Percentiles rank a stretch among this genome's conserved stretches.
phyloP scores from a whole-genome alignment of 192 early-diverging fungal species.

The Coemansia sp. region DNA sequence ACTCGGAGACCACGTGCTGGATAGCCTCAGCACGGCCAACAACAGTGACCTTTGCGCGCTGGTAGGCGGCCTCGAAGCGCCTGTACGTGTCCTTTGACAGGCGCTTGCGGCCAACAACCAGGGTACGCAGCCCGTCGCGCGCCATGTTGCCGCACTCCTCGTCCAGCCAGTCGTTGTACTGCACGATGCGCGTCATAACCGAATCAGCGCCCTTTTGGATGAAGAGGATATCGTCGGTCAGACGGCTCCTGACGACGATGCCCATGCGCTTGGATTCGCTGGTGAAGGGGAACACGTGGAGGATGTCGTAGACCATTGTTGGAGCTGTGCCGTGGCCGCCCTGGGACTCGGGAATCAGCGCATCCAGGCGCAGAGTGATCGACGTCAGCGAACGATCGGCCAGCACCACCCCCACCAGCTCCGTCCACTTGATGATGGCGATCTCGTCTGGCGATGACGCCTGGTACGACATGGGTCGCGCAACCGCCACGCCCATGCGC shows the following conservation, averaged over 20 bases:
- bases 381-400: constrained; percentile 72
- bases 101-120: constrained; percentile 86
- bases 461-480: constrained; percentile 73
- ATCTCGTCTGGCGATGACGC: constrained; percentile 97
- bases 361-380: constrained; percentile 64
- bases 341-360: constrained; percentile 23
- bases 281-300: constrained; percentile 99
- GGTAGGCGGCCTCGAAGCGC: constrained; percentile 63
- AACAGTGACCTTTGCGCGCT: constrained; percentile 72
- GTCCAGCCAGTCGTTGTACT: constrained; percentile 95
- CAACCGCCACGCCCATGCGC: constrained; percentile 15
- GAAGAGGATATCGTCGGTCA: constrained; percentile 78
- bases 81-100: constrained; percentile 71
- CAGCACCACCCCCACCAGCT: constrained; percentile 79
- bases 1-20: constrained; percentile 62
- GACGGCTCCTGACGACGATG: constrained; percentile 74
- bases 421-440: constrained; percentile 92
- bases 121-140: constrained; percentile 88
- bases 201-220: constrained; percentile 94
- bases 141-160: constrained; percentile 98
- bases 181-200: constrained; percentile 85
- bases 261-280: constrained; percentile 98
- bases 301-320: constrained; percentile 67
- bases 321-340: constrained; percentile 32
- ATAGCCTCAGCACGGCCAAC: constrained; percentile 69